Evolutionary conservation across 805 yeast genomes (phyloP), one percentile per base, ranked within the genome.

Genomic region (Komagataella populi): DNA sequence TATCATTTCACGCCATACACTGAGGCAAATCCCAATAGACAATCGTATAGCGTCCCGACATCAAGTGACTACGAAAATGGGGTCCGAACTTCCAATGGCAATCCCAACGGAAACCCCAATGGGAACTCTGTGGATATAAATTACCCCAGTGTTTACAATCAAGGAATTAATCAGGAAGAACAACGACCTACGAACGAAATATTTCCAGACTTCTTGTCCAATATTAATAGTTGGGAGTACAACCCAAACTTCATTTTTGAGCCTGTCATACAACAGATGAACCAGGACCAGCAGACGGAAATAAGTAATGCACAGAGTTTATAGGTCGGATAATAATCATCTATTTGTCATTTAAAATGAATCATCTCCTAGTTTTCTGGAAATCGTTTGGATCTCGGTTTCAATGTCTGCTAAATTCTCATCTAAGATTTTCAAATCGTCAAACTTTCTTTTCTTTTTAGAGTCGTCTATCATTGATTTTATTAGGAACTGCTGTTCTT

Each of bases 401-500:
- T 71, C 67, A 50, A 89, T 63, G 54, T 88, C 95, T 4, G 61
- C 62, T 49, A 81, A 59, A 51, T 84, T 86, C 18, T 64, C 70
- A 43, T 75, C 76, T 52, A 91, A 67, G 1, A 85, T 73, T 8
- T 67, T 69, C 46, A 87, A 65, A 61, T 87, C 96, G 52, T 89
- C 96, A 60, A 87, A 87, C 55, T 80, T 78, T 47, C 97, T 68
- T 50, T 76, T 80, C 56, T 72, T 74, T 54, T 82, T 85, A 44
- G 83, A 78, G 12, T 74, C 78, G 2, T 72, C 70, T 23, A 86
- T 74, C 76, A 83, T 77, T 14, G 78, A 73, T 53, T 79, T 77
- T 2, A 91, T 81, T 54, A 91, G 65, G 57, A 77, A 90, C 57
- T 74, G 72, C 59, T 90, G 98, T 61, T 90, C 98, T 54, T 83